Evolutionary conservation across 768 basidiomycete genomes (phyloP).

Genomic region (Xerocomellus intermedius): DNA sequence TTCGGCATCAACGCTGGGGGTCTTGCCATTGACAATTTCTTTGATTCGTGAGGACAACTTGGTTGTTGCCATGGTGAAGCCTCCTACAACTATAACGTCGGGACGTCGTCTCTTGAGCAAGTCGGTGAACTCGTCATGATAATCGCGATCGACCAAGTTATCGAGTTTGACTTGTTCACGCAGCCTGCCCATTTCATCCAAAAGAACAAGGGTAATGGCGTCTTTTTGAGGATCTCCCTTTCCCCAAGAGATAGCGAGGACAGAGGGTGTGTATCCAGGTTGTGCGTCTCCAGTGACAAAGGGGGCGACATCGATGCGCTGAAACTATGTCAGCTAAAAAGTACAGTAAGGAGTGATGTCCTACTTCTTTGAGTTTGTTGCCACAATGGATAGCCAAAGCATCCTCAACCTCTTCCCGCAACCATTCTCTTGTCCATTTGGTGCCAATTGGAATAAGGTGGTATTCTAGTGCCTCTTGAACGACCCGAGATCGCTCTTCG

Average conservation of each 20-base stretch:
- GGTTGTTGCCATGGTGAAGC: conserved; percentile 79
- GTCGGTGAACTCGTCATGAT: conserved; percentile 73
- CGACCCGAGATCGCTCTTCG: conserved; percentile 71
- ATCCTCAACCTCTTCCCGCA: conserved; percentile 91
- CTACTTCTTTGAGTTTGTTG: conserved; percentile 67
- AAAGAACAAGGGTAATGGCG: conserved; percentile 76
- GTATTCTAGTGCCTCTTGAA: conserved; percentile 75
- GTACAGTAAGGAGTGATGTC: conserved; percentile 20
- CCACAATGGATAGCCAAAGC: conserved; percentile 67
- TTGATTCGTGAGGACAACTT: conserved; percentile 67
- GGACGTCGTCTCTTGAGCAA: conserved; percentile 82
- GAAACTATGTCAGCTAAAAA: conserved; percentile 15
- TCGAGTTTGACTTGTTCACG: conserved; percentile 90
- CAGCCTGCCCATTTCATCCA: conserved; percentile 86
- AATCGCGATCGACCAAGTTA: conserved; percentile 72
- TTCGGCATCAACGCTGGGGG: conserved; percentile 24
- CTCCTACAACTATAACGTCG: conserved; percentile 85
- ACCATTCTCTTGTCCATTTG: conserved; percentile 88
- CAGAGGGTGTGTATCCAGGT: conserved; percentile 68
- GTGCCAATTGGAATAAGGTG: conserved; percentile 80
- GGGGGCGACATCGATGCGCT: conserved; percentile 86
- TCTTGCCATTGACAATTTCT: conserved; percentile 42
- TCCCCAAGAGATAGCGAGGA: conserved; percentile 92
- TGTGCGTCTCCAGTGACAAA: conserved; percentile 61
- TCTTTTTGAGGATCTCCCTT: conserved; percentile 93